phyloP scores from a whole-genome alignment of 768 basidiomycete genomes.

The Collybia sp. region DNA sequence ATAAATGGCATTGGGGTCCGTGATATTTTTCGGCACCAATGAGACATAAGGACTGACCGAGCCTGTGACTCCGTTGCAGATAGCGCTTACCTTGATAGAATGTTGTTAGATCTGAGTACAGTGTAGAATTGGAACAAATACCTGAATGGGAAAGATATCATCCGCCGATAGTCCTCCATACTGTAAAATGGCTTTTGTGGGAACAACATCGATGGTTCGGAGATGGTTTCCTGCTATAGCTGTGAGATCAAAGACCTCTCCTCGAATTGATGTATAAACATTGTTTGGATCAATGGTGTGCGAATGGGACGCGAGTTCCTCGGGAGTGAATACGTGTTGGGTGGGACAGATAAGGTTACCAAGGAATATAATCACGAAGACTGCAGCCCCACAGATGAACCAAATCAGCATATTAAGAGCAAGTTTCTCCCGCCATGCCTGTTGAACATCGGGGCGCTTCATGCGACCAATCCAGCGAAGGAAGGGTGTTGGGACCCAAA shows the following conservation, averaged over 20 bases:
- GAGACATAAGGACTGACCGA: too few relatives aligned
- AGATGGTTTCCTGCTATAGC: constrained; percentile 83
- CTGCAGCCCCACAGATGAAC: constrained; percentile 65
- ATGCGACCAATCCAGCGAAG: constrained; percentile 63
- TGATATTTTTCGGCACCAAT: too few relatives aligned
- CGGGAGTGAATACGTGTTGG: constrained; percentile 78
- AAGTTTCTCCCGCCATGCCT: constrained; percentile 93
- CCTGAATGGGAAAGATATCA: background rate
- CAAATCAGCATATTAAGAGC: constrained; percentile 85
- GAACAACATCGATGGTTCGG: constrained; percentile 52
- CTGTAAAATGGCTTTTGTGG: constrained; percentile 59
- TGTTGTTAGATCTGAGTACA: too few relatives aligned
- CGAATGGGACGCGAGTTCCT: constrained; percentile 50
- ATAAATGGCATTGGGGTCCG: too few relatives aligned
- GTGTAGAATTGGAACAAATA: too few relatives aligned
- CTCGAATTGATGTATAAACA: constrained; percentile 83
- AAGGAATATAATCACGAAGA: constrained; percentile 90
- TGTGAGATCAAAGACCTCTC: constrained; percentile 81
- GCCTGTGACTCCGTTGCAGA: too few relatives aligned
- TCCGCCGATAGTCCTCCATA: constrained; percentile 55
- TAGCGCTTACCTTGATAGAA: too few relatives aligned
- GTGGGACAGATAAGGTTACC: constrained; percentile 81
- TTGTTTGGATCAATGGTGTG: constrained; percentile 65
- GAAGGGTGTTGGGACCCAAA: constrained; percentile 42
- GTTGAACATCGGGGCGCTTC: constrained; percentile 89